A percentile compares a stretch with the other conserved stretches of the same genome.
Conservation (phyloP, 2,329 filamentous ascomycete species). For the Fusarium mexicanum region DNA sequence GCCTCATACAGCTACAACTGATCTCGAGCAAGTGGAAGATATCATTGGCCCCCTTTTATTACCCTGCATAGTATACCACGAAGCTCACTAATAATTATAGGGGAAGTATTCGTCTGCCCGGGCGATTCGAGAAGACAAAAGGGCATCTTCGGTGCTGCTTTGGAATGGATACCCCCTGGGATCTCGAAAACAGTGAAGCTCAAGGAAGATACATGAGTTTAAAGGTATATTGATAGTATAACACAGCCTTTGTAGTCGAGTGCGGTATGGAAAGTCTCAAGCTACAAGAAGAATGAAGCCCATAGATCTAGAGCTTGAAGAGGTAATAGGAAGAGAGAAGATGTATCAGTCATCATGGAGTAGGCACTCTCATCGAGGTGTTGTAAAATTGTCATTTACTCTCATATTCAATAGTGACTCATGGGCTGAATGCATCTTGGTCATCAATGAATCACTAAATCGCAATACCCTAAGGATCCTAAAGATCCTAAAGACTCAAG, state of each 20-base stretch:
- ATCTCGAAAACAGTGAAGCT: no score
- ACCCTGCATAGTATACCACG: neutral
- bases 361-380: neutral
- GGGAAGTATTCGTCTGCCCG: no score
- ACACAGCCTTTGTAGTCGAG: neutral
- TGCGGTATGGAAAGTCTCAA: no score
- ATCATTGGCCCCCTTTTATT: rapidly evolving
- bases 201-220: neutral
- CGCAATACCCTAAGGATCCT: neutral
- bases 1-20: neutral
- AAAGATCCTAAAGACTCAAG: neutral
- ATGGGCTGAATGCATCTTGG: neutral
- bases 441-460: neutral
- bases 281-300: neutral
- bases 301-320: neutral
- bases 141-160: neutral
- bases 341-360: neutral
- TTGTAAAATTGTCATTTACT: neutral
- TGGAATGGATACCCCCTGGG: neutral
- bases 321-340: neutral
- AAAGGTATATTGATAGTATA: neutral
- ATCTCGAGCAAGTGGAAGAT: neutral
- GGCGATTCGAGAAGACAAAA: neutral
- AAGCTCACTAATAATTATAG: no score
- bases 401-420: neutral